Evolutionary conservation across 2,329 filamentous ascomycete species (phyloP), one percentile per base, ranked within the genome.

Genomic region (Metarhizium brunneum): DNA sequence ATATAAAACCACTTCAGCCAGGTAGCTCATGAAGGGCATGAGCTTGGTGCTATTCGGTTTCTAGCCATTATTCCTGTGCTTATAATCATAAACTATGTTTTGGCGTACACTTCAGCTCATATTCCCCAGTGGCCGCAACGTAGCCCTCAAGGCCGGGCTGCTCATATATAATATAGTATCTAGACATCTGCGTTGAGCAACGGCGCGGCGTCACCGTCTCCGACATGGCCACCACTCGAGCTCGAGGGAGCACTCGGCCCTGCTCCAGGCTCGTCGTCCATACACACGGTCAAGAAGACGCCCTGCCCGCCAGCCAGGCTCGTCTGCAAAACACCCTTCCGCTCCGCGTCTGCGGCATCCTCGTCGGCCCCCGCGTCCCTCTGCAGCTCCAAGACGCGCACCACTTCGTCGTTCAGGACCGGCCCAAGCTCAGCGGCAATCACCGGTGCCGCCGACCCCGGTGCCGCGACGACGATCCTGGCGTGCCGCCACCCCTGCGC

Each of bases 1-100:
- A 69, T 64, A 66, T 65, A 64, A 61, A 57, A 57, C 57, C 57
- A 55, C 60, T 54, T 56, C 54, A 59, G 60, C 59, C 60, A 7
- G 45, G 18, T 11, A 16, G 61, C 54, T 57, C 50, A 56, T 49
- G 47, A 30, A 49, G 43, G 54, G 16, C 53, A 48, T 60, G 58
- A 45, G 42, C 50, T 58, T 55, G 50, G 36, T 52, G 55, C n/a
- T 29, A 35, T 54, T 43, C 51, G 58, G 47, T 54, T 48, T 25
- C 11, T 30, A 30, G 45, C 20, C n/a, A 48, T 14, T 53, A 56
- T 32, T 25, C 35, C n/a, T 50, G 3, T 50, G 36, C 36, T 52
- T 16, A 48, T 48, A 48, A 48, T 48, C 18, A 40, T 40, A 40
- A 40, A 7, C 38, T 40, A 40, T 40, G 38, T 40, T 40, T 40